Evolutionary conservation across 352 stramenopile genomes (phyloP), one percentile per base, ranked within the genome.

Genomic region (Phytophthora chlamydospora): DNA sequence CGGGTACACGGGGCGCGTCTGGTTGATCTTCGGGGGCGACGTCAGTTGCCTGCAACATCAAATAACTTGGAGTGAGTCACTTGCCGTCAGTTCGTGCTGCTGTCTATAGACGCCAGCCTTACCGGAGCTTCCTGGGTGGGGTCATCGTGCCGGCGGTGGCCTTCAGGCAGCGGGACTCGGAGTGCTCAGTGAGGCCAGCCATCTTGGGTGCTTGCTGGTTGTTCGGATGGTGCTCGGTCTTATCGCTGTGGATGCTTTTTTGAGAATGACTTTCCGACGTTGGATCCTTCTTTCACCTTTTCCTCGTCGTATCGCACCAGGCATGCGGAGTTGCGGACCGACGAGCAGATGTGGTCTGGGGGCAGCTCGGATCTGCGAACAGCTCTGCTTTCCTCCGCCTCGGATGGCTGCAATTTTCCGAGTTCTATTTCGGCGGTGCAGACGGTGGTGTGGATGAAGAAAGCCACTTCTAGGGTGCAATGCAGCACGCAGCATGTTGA

Each of bases 21-120:
- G 45, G 17, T 43, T 59, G 24, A 77, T 53, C 55, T 64, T 73
- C 6, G 65, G 69, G 6, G 66, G 64, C 24, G 67, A 51, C 21
- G 42, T 59, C 35, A 33, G 46, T 56, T 61, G 47, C 2, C 45
- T 64, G 43, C 17, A 38, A 47, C 11, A 12, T 17, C 42, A 57
- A 54, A 31, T 43, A 16, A 56, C 12, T 40, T 17, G 17, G 24
- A 29, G 51, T 66, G 21, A 68, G 59, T 36, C 45, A 62, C 47
- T 59, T 52, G 31, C 21, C 24, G 21, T 36, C n/a, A 31, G 5
- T 13, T 14, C n/a, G 9, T 38, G 24, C 9, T 14, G 41, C 24
- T 11, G 11, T n/a, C 13, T 36, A 2, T 39, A 10, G 11, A n/a
- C 11, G 7, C 35, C 14, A 34, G 21, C 38, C 56, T 36, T 65